Base-by-base conservation (phyloP, 2,329 filamentous ascomycete species). In the Aspergillus intermedius region DNA sequence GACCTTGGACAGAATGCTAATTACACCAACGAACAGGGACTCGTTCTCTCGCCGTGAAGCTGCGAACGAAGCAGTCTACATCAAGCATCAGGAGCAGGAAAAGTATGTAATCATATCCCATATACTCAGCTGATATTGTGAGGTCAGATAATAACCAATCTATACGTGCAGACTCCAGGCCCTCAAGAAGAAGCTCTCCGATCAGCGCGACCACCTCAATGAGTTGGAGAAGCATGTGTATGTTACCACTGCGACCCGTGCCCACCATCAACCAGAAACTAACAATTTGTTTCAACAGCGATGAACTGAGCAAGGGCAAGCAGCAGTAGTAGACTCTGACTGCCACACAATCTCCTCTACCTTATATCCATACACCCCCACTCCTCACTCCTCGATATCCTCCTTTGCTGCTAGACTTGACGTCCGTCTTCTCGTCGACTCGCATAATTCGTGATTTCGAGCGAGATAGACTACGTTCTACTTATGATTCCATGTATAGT, bases 41-140 rank as follows among this genome's bases (percentile, higher is more conserved):
- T 83, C 88, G 49, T 98, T 96, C 81, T 88, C 85, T 75, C 86
- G 86, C 75, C 89, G 93, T 62, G 93, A 98, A 75, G 81, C 85
- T 68, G 91, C 91, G 59, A 79, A 76, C 67, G 93, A 97, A 77
- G 85, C 90, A 70, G 81, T 82, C 60, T 88, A 87, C 74, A 90
- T 98, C 74, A 82, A 83, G 64, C 77, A 87, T 76, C 87, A 90
- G 67, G 93, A 97, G 81, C 82, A 83, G 75, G 84, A 91, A 76
- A 96, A 95, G 88, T 76, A 64, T 45, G 67, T 62, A n/a, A 5
- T 13, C n/a, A 15, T 12, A 8, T 40, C 17, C 17, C 3, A 12
- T 21, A 19, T 19, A 40, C 10, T 40, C 3, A 6, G 8, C 17
- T 19, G 17, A 19, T 17, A 7, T 19, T 32, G n/a, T 12, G 21